Conservation (phyloP, 768 basidiomycete species). For the Leccinum pellstonianum region DNA sequence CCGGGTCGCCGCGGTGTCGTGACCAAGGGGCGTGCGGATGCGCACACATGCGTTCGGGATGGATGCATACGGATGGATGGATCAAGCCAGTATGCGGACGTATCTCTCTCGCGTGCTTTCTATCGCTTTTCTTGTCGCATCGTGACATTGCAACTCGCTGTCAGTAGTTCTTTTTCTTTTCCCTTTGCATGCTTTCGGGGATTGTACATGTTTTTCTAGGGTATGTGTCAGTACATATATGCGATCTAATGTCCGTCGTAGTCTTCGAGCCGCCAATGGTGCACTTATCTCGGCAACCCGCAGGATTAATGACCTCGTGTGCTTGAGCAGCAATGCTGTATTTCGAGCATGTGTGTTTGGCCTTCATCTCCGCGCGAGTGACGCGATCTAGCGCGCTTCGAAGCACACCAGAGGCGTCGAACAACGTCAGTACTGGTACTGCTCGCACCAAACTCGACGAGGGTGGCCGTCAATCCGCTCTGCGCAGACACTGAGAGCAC, state of each 20-base stretch:
- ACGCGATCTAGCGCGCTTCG: neutral
- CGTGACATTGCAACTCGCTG: neutral
- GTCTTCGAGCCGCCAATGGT: neutral
- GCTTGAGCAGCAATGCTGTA: conserved; percentile 6
- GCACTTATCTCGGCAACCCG: neutral
- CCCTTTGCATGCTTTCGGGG: neutral
- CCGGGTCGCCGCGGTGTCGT: neutral
- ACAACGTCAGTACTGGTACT: conserved; percentile 37
- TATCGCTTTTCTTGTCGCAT: conserved; percentile 1
- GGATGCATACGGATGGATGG: conserved; percentile 3
- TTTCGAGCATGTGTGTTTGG: conserved; percentile 26
- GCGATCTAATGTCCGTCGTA: conserved; percentile 1
- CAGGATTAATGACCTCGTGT: neutral
- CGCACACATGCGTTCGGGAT: neutral
- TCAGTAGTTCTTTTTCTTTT: neutral
- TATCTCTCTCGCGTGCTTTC: neutral
- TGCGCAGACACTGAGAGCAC: conserved; percentile 40
- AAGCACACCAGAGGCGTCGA: conserved; percentile 28
- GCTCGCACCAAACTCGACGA: neutral
- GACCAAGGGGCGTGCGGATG: neutral
- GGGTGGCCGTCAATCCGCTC: conserved; percentile 37
- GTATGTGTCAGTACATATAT: conserved; percentile 9
- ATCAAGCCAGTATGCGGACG: neutral
- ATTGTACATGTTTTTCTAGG: conserved; percentile 10
- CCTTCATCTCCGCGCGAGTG: conserved; percentile 22